A percentile compares a stretch with the other conserved stretches of the same genome.
phyloP scores from a whole-genome alignment of 192 early-diverging fungal genomes.

The Entrophospora sp. region DNA sequence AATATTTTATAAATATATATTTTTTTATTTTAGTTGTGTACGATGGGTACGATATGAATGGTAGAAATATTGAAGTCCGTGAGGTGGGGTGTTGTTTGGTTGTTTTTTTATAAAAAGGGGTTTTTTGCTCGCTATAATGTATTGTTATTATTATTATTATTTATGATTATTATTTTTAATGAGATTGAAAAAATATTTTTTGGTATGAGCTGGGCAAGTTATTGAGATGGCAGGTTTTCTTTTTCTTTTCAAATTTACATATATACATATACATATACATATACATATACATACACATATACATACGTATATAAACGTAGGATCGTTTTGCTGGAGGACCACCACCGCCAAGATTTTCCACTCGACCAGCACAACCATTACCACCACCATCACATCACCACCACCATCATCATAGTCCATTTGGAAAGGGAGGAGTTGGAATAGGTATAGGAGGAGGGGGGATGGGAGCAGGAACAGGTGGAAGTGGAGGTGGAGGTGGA shows the following conservation, averaged over 20 bases:
- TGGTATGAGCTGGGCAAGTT: background rate
- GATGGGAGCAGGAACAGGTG: no score
- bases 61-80: constrained; percentile 67
- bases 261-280: no score
- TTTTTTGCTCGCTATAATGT: no score
- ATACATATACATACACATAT: no score
- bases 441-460: no score
- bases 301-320: constrained; percentile 12
- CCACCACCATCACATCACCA: no score
- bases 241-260: constrained; percentile 16
- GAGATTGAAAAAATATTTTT: background rate
- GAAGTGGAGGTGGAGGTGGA: no score
- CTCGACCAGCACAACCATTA: constrained; percentile 16
- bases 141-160: no score
- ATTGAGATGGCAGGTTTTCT: constrained; percentile 22
- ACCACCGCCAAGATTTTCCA: constrained; percentile 19
- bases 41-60: constrained; percentile 71
- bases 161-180: no score
- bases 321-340: constrained; percentile 28
- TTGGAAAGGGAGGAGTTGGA: no score
- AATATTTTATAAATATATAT: constrained; percentile 16
- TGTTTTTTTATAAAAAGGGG: constrained; percentile 5
- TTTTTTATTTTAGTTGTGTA: constrained; percentile 59
- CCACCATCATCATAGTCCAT: no score
- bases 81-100: constrained; percentile 48